Evolutionary conservation across 2,329 filamentous ascomycete genomes (phyloP).

Genomic region (Fusarium armeniacum): DNA sequence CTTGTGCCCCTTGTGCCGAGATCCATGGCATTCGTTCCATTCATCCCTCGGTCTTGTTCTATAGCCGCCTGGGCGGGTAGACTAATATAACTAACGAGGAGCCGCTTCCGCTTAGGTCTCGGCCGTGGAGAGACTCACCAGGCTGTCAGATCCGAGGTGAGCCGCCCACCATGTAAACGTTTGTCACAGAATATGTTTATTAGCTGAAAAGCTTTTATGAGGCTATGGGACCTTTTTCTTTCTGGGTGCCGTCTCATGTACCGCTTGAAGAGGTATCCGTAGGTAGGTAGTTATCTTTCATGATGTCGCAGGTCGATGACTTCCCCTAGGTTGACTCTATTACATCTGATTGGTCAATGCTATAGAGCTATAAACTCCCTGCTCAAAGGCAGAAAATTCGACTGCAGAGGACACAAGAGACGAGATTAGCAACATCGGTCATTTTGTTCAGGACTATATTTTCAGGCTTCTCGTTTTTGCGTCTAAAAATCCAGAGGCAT

Average conservation of each 20-base stretch:
- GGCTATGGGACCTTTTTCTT: neutral
- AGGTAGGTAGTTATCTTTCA: too few relatives aligned
- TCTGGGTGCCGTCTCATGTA: neutral
- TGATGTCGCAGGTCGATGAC: neutral
- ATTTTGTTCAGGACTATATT: neutral
- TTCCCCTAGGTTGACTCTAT: neutral
- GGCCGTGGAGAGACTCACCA: constrained; percentile 2
- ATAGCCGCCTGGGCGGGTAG: neutral
- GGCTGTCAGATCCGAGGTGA: constrained; percentile 35
- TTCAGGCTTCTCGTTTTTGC: neutral
- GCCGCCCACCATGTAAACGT: constrained; percentile 20
- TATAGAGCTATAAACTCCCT: neutral
- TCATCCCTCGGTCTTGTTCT: constrained; percentile 2
- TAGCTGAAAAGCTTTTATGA: neutral
- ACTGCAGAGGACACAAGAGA: neutral
- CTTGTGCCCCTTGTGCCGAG: constrained; percentile 27
- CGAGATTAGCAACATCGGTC: neutral
- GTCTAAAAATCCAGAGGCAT: neutral
- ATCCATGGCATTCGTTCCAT: constrained; percentile 11
- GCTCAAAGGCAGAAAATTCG: neutral
- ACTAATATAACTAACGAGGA: constrained; percentile 3
- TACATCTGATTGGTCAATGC: neutral
- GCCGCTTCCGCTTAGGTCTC: constrained; percentile 5
- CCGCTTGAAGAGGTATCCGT: neutral
- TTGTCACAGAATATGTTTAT: neutral